A percentile compares a stretch with the other conserved stretches of the same genome.
phyloP scores from a whole-genome alignment of 1,139 yeast genomes.

The Ogataea hybrid region DNA sequence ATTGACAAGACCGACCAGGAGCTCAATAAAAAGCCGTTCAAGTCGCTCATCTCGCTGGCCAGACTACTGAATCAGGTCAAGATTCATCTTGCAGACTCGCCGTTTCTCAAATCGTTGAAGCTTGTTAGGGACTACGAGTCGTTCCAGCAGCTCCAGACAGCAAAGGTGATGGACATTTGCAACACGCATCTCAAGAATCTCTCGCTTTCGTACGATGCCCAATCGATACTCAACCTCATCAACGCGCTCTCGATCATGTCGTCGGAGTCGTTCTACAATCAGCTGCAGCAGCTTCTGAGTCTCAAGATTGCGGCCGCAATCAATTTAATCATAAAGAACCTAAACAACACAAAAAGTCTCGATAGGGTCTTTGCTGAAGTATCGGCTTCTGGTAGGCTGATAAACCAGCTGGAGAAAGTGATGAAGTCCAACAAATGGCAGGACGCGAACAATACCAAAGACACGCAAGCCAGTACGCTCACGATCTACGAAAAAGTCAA shows the following conservation, averaged over 20 bases:
- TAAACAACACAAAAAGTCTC: slow-evolving; percentile 33
- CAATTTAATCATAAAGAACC: slow-evolving; percentile 28
- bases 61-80: slow-evolving; percentile 29
- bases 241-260: slow-evolving; percentile 22
- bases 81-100: slow-evolving; percentile 37
- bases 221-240: slow-evolving; percentile 21
- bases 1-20: slow-evolving; percentile 29
- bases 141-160: slow-evolving; percentile 33
- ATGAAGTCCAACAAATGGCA: slow-evolving; percentile 25
- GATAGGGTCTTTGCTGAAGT: slow-evolving; percentile 30
- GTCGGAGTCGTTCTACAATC: slow-evolving; percentile 27
- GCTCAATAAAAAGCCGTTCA: slow-evolving; percentile 22
- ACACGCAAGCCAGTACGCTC: slow-evolving; percentile 5
- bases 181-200: slow-evolving; percentile 26
- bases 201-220: slow-evolving; percentile 19
- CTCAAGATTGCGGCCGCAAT: slow-evolving; percentile 22
- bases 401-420: slow-evolving; percentile 22
- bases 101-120: slow-evolving; percentile 44
- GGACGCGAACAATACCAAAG: slow-evolving; percentile 7
- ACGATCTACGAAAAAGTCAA: slow-evolving; percentile 21
- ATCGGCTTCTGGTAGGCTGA: slow-evolving; percentile 17
- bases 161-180: slow-evolving; percentile 32
- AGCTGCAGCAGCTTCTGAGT: slow-evolving; percentile 24
- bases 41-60: slow-evolving; percentile 33
- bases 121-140: slow-evolving; percentile 45